phyloP scores from a whole-genome alignment of 2,329 filamentous ascomycete species.

The Aspergillus quadrilineatus region DNA sequence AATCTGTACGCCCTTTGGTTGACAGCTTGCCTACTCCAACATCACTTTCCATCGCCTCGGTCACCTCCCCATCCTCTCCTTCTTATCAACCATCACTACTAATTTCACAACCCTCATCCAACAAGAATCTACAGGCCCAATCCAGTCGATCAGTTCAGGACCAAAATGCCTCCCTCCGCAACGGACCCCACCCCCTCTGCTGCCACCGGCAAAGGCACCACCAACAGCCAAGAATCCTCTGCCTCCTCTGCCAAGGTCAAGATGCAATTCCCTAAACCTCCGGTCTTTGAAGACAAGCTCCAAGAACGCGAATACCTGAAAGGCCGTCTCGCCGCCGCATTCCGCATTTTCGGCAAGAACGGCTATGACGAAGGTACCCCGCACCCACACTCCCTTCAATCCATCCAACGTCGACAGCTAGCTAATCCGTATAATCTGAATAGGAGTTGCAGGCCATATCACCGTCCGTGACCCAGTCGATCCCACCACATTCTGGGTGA shows the following conservation, averaged over 20 bases:
- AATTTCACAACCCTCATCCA: background rate
- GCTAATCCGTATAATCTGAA: background rate
- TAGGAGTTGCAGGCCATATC: constrained; percentile 63
- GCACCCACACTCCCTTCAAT: background rate
- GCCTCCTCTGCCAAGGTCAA: constrained; percentile 32
- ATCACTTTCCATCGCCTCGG: background rate
- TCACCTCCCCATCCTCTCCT: background rate
- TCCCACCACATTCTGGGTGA: constrained; percentile 64
- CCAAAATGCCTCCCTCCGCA: constrained; percentile 18
- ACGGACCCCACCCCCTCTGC: constrained; percentile 19
- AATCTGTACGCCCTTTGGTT: background rate
- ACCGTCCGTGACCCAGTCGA: constrained; percentile 62
- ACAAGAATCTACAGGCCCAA: background rate
- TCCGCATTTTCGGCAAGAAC: constrained; percentile 59
- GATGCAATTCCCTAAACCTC: constrained; percentile 33
- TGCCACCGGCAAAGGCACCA: constrained; percentile 7
- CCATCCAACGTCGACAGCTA: background rate
- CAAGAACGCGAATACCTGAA: constrained; percentile 56
- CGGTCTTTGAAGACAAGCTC: constrained; percentile 42
- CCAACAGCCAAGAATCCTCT: constrained; percentile 24
- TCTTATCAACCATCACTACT: background rate
- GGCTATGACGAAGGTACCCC: constrained; percentile 52
- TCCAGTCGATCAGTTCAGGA: background rate
- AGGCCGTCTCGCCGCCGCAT: constrained; percentile 55
- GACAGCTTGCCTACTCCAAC: background rate